Conservation (phyloP, 2,329 filamentous ascomycete genomes). For the Diplodia sapinea region DNA sequence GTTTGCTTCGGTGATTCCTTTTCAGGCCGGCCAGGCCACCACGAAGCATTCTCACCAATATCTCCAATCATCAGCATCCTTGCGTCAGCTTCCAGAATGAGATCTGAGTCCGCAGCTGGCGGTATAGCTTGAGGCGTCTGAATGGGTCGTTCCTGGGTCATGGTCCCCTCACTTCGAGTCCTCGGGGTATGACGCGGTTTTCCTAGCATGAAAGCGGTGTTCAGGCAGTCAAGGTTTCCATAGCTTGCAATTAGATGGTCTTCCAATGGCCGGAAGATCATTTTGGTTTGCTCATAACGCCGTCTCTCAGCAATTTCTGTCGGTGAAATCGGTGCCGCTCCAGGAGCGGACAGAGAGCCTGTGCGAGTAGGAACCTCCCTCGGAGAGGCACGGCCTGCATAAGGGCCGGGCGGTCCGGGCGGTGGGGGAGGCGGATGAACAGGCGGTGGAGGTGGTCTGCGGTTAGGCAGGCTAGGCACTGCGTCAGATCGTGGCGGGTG, state of each 20-base stretch:
- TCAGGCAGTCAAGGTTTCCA: conserved; percentile 72
- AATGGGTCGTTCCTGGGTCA: conserved; percentile 29
- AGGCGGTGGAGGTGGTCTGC: conserved; percentile 26
- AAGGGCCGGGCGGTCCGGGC: conserved; percentile 3
- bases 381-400: conserved; percentile 23
- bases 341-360: conserved; percentile 13
- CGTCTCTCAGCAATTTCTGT: conserved; percentile 38
- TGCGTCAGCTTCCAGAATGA: conserved; percentile 59
- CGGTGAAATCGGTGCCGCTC: conserved; percentile 34
- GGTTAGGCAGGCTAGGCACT: conserved; percentile 15
- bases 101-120: conserved; percentile 8
- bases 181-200: conserved; percentile 49
- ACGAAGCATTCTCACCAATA: conserved; percentile 79
- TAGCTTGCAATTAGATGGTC: conserved; percentile 76
- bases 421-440: conserved; percentile 11
- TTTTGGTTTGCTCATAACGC: conserved; percentile 53
- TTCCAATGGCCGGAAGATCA: conserved; percentile 76
- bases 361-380: neutral
- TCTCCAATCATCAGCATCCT: conserved; percentile 77
- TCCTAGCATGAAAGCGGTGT: conserved; percentile 71
- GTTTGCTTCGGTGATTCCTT: conserved; percentile 18
- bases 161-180: conserved; percentile 53
- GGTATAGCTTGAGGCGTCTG: neutral
- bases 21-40: conserved; percentile 71
- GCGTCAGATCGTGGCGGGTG: conserved; percentile 4